A percentile compares a stretch with the other conserved stretches of the same genome.
These are phyloP conservation scores for Cladosporium sp. DNA, from an alignment of 2,329 filamentous ascomycete genomes.

Conservation along the genomic window DNA sequence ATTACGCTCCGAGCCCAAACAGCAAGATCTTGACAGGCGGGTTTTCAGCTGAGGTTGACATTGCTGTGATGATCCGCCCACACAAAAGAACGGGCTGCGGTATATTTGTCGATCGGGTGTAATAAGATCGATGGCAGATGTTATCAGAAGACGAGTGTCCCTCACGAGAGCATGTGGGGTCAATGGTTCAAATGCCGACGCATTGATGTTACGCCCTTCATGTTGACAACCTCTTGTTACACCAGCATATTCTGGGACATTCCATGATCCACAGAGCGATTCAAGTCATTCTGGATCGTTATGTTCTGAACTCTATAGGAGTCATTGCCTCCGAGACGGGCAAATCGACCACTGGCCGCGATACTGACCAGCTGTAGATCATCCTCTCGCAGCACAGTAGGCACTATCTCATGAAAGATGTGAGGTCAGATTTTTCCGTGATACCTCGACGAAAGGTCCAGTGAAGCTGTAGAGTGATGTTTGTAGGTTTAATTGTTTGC, in stretches of 20 bases:
- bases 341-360: neutral
- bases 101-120: neutral
- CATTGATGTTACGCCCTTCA: neutral
- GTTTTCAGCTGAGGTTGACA: neutral
- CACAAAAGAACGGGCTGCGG: neutral
- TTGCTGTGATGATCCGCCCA: neutral
- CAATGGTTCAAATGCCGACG: neutral
- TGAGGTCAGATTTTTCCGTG: neutral
- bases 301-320: neutral
- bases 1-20: constrained; percentile 57
- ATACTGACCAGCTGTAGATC: neutral
- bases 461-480: neutral
- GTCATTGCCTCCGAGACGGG: neutral
- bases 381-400: neutral
- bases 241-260: neutral
- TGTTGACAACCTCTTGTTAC: neutral
- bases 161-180: neutral
- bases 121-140: neutral
- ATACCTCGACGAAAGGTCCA: neutral
- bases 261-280: neutral
- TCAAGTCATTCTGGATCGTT: neutral
- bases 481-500: neutral
- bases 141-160: neutral
- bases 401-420: neutral
- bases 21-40: constrained; percentile 43